Base-by-base conservation (phyloP, 306 rosid species). In the Dicorynia guianensis region DNA sequence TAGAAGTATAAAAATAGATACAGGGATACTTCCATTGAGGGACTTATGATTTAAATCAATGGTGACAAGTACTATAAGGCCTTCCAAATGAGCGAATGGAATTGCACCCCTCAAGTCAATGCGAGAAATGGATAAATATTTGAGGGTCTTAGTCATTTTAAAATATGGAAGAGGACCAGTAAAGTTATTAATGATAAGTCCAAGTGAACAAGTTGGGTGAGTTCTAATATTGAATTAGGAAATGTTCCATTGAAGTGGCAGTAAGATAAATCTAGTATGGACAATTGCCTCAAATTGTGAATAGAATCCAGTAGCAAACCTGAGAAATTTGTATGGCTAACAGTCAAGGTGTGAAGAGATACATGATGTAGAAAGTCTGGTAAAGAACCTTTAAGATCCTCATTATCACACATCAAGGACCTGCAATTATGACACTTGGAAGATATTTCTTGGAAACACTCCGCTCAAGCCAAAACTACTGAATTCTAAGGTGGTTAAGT, bases 401-500 rank as follows among this genome's bases (percentile, higher is more conserved):
- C 0, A 58, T 76, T 76, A 0, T 0, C 30, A 52, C 5, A 74
- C 10, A 10, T 74, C 63, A 7, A 74, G n/a, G 39, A 2, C 19
- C 40, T 74, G 40, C 0, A 73, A 38, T 34, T 18, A 34, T 33
- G 50, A 36, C 35, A 50, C 3, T 10, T 74, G 35, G 46, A 63
- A 54, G 18, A 75, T 75, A 42, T 53, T 11, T 11, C 1, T 8
- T 11, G 79, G 72, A 63, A 63, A 63, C n/a, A 25, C n/a, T 12
- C 62, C 72, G 8, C 1, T 5, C 79, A 52, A 25, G 6, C 7
- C 7, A 10, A 17, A 52, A 52, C 5, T 4, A 14, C 1, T 3
- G 14, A 63, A 71, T 49, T 12, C 5, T 33, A 63, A 39, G 1
- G 52, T 18, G 0, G 53, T 49, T 43, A 74, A 36, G 1, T 63